Conservation (phyloP, 2,329 filamentous ascomycete genomes). For the Fusarium annulatum region DNA sequence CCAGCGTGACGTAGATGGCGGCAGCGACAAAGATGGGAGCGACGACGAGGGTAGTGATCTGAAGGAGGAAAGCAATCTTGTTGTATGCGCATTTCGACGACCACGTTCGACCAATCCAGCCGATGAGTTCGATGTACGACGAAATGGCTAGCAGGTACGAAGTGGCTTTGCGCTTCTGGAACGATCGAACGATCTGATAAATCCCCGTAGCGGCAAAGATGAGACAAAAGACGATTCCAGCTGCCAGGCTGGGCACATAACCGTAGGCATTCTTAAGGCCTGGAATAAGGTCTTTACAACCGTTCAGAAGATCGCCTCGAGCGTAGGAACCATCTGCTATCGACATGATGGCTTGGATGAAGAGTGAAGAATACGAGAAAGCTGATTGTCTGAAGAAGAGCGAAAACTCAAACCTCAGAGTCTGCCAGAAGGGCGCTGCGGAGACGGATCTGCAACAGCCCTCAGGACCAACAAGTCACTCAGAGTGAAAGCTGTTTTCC, state of each 20-base stretch:
- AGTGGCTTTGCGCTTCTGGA: constrained; percentile 33
- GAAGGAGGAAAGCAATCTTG: constrained; percentile 59
- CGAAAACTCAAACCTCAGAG: background rate
- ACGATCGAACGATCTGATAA: constrained; percentile 34
- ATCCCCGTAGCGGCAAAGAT: constrained; percentile 26
- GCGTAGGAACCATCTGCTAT: constrained; percentile 28
- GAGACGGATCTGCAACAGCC: background rate
- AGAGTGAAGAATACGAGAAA: background rate
- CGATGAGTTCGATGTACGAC: constrained; percentile 53
- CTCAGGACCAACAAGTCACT: constrained; percentile 10
- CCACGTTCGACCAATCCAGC: constrained; percentile 62
- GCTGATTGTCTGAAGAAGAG: background rate
- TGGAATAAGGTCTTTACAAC: constrained; percentile 31
- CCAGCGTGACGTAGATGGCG: constrained; percentile 61
- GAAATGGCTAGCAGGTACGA: constrained; percentile 32
- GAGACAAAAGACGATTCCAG: constrained; percentile 35
- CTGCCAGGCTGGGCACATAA: constrained; percentile 34
- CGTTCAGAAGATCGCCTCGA: constrained; percentile 34
- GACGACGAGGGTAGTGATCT: constrained; percentile 59
- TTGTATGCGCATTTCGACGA: constrained; percentile 62
- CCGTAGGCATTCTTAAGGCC: constrained; percentile 36
- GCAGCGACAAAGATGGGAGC: constrained; percentile 63
- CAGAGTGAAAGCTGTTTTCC: background rate
- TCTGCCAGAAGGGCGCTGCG: background rate
- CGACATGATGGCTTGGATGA: constrained; percentile 9